Base-by-base conservation (phyloP, 345 rosid genomes). In the Clarkia xantiana region DNA sequence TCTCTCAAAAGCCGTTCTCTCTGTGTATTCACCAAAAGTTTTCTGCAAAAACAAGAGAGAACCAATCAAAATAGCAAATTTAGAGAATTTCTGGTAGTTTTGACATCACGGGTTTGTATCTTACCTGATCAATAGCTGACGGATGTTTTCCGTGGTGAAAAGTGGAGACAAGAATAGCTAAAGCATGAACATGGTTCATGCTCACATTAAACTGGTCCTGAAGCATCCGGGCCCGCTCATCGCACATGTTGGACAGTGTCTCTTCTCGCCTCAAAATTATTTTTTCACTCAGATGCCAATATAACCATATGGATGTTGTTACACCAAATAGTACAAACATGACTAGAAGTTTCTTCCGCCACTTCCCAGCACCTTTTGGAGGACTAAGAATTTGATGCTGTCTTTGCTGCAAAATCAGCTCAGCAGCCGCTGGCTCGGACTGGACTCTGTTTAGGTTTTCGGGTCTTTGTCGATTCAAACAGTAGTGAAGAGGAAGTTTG, bases 131-230 rank as follows among this genome's bases (percentile, higher is more conserved):
- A 40, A 90, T 76, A 9, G 96, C 93, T 59, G 94, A 86, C 42
- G 96, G 96, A 48, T 64, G 65, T 72, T 86, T 86, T 43, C 84
- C 84, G 70, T 90, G 96, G 77, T 90, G 97, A 76, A 90, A 90
- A 25, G 94, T 90, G 51, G 96, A 90, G 58, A 83, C 94, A 45
- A 91, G 89, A 66, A 86, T 77, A 49, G 98, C 95, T 75, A 91
- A 72, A 55, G 98, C 91, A 65, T 91, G 86, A 55, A 91, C 98
- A 71, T 91, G 94, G 67, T 91, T 91, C 76, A 83, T 61, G 69
- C 98, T 91, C 56, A 91, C 98, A 69, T 86, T 91, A 70, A 91
- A 91, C 81, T 91, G 98, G 66, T 91, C 98, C 76, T 91, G 98
- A 74, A 91, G 69, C 85, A 91, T 83, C 9, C 93, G 72, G 19